phyloP scores from a whole-genome alignment of 345 rosid species.

The Ceriops tagal region DNA sequence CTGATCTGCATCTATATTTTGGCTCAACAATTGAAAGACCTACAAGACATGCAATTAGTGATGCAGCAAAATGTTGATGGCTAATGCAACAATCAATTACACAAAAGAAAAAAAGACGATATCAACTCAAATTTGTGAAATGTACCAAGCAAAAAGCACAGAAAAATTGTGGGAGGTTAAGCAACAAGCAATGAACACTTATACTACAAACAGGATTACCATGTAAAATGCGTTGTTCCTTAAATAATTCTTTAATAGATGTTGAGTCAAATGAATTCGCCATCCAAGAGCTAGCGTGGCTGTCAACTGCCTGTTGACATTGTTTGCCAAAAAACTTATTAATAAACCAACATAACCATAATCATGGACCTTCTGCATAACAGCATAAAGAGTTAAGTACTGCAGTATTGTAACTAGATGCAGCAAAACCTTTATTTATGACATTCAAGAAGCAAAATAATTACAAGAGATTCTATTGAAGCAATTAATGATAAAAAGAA shows the following conservation, averaged over 20 bases:
- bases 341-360: not conserved
- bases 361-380: not conserved
- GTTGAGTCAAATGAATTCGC: constrained; percentile 91
- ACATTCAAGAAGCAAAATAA: not conserved
- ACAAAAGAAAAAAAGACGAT: not conserved
- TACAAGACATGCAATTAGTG: constrained; percentile 17
- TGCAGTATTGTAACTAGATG: not conserved
- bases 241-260: constrained; percentile 78
- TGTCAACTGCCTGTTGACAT: constrained; percentile 66
- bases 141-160: constrained; percentile 8
- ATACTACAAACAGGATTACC: constrained; percentile 37
- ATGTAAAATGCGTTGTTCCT: constrained; percentile 94
- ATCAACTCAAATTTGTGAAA: not conserved
- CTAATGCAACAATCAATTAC: not conserved
- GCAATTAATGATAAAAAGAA: not conserved
- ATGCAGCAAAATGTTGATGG: constrained; percentile 6
- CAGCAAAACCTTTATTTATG: not conserved
- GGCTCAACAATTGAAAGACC: constrained; percentile 90
- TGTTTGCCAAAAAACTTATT: not conserved
- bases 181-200: not conserved
- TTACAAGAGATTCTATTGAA: not conserved
- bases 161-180: constrained; percentile 11
- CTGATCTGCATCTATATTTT: constrained; percentile 94
- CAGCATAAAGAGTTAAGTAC: not conserved
- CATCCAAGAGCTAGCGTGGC: constrained; percentile 87